Evolutionary conservation across 2,329 filamentous ascomycete species (phyloP), one percentile per base, ranked within the genome.

Genomic region (Aureobasidium sp.): DNA sequence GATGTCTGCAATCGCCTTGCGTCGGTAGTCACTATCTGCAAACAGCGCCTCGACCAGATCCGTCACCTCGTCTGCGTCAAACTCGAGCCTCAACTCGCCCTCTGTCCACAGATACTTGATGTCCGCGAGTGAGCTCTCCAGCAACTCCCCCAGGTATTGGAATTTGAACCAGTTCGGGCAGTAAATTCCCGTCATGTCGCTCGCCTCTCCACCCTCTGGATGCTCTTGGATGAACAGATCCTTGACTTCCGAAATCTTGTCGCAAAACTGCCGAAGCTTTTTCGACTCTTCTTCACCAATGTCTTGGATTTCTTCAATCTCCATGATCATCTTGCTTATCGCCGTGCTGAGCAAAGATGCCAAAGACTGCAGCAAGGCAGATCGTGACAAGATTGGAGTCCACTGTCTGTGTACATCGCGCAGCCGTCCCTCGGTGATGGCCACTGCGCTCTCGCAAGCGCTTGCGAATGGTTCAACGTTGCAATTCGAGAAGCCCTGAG

Each of bases 51-150:
- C 77, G 54, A 87, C 82, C 69, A 87, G 67, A 66, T 86, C 84
- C 15, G 84, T 75, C 9, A 87, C 79, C 68, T 87, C 84, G 35
- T 84, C 82, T 2, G 75, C 74, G 25, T 78, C 78, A 71, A 86
- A 86, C 67, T 86, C 84, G 60, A 85, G 68, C 62, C 79, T 80
- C 66, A 87, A 67, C 69, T 84, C 84, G n/a, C 82, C 82, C 65
- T 87, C 83, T 2, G 76, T 77, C 84, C 84, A 87, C 45, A 86
- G 69, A 64, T 81, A 86, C 66, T 81, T 84, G 72, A 87, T 86
- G 66, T 87, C 84, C 21, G 81, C 84, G 17, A 87, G 72, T 51
- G 78, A 83, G 60, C 81, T 81, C 58, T 86, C 84, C 57, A 87
- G 69, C 46, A 87, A 84, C 65, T 86, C 84, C 43, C 79, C 74